These are phyloP conservation scores for Suillus bovinus DNA, from an alignment of 768 basidiomycete species.

Conservation along the genomic window DNA sequence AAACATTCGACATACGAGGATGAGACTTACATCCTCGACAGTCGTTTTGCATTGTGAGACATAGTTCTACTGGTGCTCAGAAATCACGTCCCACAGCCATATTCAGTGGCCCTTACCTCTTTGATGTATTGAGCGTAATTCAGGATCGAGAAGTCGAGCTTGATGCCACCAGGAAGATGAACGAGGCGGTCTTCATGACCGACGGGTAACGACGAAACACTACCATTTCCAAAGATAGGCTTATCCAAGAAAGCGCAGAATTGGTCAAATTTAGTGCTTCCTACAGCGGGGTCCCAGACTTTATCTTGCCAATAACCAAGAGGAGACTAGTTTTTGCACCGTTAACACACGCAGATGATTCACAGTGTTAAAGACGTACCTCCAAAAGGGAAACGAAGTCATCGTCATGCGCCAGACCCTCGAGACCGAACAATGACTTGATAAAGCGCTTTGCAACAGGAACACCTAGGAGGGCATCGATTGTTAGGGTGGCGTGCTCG, in stretches of 20 bases:
- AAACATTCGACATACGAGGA: conserved; percentile 1
- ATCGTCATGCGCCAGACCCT: conserved; percentile 64
- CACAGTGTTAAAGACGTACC: conserved; percentile 37
- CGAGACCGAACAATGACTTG: conserved; percentile 78
- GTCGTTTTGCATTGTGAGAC: conserved; percentile 56
- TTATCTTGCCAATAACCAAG: conserved; percentile 79
- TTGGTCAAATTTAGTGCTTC: conserved; percentile 60
- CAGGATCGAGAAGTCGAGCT: conserved; percentile 58
- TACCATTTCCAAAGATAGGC: conserved; percentile 35
- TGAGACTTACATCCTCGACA: conserved; percentile 48
- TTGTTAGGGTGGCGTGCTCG: conserved; percentile 52
- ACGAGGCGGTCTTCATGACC: conserved; percentile 51
- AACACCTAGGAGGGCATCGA: conserved; percentile 61
- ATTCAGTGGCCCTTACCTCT: conserved; percentile 42
- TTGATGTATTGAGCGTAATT: conserved; percentile 82
- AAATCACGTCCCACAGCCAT: conserved; percentile 4
- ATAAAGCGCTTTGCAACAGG: conserved; percentile 49
- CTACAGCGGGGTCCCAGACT: conserved; percentile 81
- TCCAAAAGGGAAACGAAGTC: conserved; percentile 75
- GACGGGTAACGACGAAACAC: conserved; percentile 43
- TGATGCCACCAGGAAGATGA: conserved; percentile 43
- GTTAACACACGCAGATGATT: conserved; percentile 10
- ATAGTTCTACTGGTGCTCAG: conserved; percentile 38
- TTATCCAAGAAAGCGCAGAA: conserved; percentile 63
- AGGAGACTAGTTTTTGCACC: conserved; percentile 43